Evolutionary conservation across 2,329 filamentous ascomycete genomes (phyloP).

Genomic region (Tolypocladium cylindrosporum): DNA sequence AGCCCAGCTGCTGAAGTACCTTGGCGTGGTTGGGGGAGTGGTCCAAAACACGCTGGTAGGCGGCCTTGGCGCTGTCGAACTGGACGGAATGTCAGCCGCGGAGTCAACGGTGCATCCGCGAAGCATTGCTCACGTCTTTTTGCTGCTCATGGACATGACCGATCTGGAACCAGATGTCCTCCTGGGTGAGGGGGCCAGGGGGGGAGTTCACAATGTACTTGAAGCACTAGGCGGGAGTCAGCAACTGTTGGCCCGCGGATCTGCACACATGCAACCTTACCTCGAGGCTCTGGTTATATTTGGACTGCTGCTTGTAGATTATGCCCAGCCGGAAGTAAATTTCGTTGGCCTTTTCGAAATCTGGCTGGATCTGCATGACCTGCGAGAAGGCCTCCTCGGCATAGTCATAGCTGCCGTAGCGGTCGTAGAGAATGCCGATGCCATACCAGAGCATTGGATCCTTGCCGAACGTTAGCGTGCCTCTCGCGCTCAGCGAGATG

Average conservation of each 20-base stretch:
- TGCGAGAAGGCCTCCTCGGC: slow-evolving; percentile 97
- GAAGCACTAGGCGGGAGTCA: slow-evolving; percentile 60
- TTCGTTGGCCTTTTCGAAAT: slow-evolving; percentile 97
- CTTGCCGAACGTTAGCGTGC: slow-evolving; percentile 28
- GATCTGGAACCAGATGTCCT: slow-evolving; percentile 99
- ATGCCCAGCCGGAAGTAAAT: slow-evolving; percentile 99
- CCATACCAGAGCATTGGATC: slow-evolving; percentile 98
- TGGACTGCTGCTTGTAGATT: slow-evolving; percentile 97
- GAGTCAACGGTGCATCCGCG: neutral
- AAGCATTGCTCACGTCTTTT: slow-evolving; percentile 72
- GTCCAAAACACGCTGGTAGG: slow-evolving; percentile 87
- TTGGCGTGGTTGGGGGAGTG: slow-evolving; percentile 95
- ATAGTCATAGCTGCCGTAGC: slow-evolving; percentile 92
- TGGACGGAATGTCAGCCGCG: slow-evolving; percentile 33
- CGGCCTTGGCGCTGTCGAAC: slow-evolving; percentile 88
- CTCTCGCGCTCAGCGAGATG: no score
- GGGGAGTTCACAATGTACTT: slow-evolving; percentile 94
- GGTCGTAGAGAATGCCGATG: slow-evolving; percentile 93
- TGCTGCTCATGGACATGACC: slow-evolving; percentile 98
- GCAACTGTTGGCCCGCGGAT: neutral
- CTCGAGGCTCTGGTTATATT: slow-evolving; percentile 85
- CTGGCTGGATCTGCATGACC: slow-evolving; percentile 96
- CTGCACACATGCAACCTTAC: slow-evolving; percentile 35
- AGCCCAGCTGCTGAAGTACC: slow-evolving; percentile 93
- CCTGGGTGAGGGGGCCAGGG: slow-evolving; percentile 83